These are phyloP conservation scores for Lasiosphaeria hispida DNA, from an alignment of 495 filamentous ascomycete genomes.

Conservation along the genomic window DNA sequence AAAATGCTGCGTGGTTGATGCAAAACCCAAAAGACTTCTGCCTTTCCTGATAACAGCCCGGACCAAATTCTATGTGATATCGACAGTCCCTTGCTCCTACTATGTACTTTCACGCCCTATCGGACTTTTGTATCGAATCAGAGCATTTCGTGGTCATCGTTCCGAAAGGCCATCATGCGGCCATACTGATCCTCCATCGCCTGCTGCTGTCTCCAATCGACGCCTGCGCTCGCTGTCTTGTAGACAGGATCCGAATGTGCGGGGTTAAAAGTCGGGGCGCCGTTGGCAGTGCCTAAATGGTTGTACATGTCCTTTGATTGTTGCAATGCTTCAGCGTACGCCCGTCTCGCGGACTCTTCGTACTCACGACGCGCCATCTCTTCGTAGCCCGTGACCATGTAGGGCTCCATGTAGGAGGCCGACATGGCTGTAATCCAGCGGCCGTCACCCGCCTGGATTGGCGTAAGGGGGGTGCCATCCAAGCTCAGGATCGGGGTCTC, in stretches of 20 bases:
- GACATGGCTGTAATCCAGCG: constrained; percentile 41
- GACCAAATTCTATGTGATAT: too few relatives aligned
- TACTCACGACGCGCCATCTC: constrained; percentile 52
- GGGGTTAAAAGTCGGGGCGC: constrained; percentile 49
- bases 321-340: constrained; percentile 34
- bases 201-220: constrained; percentile 48
- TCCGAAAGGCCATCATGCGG: constrained; percentile 43
- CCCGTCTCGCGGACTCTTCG: constrained; percentile 37
- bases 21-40: too few relatives aligned
- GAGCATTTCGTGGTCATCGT: constrained; percentile 33
- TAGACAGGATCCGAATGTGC: constrained; percentile 63
- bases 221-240: constrained; percentile 32
- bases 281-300: constrained; percentile 32
- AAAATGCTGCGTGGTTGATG: too few relatives aligned
- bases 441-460: constrained; percentile 49
- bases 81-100: too few relatives aligned
- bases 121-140: constrained; percentile 3
- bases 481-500: constrained; percentile 36
- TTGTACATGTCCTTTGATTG: constrained; percentile 40
- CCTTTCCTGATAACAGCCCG: too few relatives aligned
- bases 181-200: constrained; percentile 62
- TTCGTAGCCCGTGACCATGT: constrained; percentile 69
- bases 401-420: constrained; percentile 54
- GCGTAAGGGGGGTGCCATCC: constrained; percentile 50
- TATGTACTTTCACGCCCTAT: too few relatives aligned